phyloP scores from a whole-genome alignment of 2,329 filamentous ascomycete species.

The Neurospora crassa region DNA sequence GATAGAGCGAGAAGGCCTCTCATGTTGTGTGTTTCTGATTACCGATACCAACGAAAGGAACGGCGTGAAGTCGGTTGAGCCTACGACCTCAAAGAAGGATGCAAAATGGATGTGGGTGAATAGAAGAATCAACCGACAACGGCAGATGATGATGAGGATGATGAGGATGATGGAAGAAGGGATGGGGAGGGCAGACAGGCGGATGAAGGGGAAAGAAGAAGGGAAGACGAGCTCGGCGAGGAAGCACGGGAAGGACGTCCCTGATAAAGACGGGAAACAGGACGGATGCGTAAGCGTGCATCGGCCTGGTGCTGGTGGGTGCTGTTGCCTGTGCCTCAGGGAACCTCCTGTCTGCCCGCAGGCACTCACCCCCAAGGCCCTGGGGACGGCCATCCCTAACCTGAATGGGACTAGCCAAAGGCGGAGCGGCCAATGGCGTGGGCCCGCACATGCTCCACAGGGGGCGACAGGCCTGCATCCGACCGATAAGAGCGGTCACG shows the following conservation, averaged over 20 bases:
- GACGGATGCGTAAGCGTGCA: constrained; percentile 13
- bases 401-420: constrained; percentile 11
- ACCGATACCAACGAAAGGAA: constrained; percentile 16
- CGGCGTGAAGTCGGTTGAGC: constrained; percentile 26
- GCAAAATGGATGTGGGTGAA: constrained; percentile 17
- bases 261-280: constrained; percentile 14
- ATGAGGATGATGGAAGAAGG: constrained; percentile 7
- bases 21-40: constrained; percentile 45
- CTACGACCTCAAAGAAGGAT: constrained; percentile 28
- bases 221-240: constrained; percentile 13
- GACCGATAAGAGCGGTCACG: constrained; percentile 6
- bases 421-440: constrained; percentile 16
- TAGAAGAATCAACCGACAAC: constrained; percentile 13
- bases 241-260: constrained; percentile 10
- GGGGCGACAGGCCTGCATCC: constrained; percentile 7
- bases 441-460: constrained; percentile 3
- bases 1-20: constrained; percentile 67
- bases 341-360: constrained; percentile 4
- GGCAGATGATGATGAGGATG: constrained; percentile 8
- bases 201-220: constrained; percentile 11
- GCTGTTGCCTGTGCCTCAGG: constrained; percentile 19
- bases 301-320: neutral
- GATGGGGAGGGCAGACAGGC: constrained; percentile 8
- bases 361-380: neutral
- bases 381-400: constrained; percentile 8